A percentile compares a stretch with the other conserved stretches of the same genome.
These are phyloP conservation scores for Fusarium cicatricum DNA, from an alignment of 2,329 filamentous ascomycete genomes.

Conservation along the genomic window DNA sequence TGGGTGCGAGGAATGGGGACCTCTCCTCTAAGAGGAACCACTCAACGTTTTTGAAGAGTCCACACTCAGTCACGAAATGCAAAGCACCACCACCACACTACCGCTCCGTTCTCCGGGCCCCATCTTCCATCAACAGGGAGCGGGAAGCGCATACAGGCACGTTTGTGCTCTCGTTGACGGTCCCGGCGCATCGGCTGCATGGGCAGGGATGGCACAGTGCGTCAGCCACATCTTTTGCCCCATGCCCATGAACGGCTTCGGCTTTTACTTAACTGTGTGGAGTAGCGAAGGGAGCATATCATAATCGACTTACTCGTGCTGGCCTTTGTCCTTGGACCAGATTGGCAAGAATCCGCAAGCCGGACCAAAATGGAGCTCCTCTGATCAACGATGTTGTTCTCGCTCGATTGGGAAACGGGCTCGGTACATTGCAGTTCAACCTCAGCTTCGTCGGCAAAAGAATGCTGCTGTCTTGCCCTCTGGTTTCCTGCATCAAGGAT, in stretches of 20 bases:
- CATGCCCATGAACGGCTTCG: constrained; percentile 31
- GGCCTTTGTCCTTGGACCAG: constrained; percentile 1
- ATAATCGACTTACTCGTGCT: constrained; percentile 7
- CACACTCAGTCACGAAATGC: not conserved
- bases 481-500: too few species aligned
- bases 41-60: not conserved
- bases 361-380: not conserved
- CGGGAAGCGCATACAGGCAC: constrained; percentile 41
- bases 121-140: constrained; percentile 37
- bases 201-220: constrained; percentile 32
- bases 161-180: constrained; percentile 25
- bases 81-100: constrained; percentile 9
- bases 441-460: not conserved
- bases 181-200: constrained; percentile 25
- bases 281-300: not conserved
- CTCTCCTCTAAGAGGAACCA: too few species aligned
- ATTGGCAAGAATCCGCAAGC: constrained; percentile 6
- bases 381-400: not conserved
- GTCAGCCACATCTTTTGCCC: constrained; percentile 23
- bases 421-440: not conserved
- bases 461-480: too few species aligned
- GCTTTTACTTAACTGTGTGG: constrained; percentile 15
- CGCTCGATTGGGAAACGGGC: not conserved
- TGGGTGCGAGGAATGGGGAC: constrained; percentile 10
- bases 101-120: constrained; percentile 10